Conservation (phyloP, 2,329 filamentous ascomycete genomes). For the Penicillium sp. region DNA sequence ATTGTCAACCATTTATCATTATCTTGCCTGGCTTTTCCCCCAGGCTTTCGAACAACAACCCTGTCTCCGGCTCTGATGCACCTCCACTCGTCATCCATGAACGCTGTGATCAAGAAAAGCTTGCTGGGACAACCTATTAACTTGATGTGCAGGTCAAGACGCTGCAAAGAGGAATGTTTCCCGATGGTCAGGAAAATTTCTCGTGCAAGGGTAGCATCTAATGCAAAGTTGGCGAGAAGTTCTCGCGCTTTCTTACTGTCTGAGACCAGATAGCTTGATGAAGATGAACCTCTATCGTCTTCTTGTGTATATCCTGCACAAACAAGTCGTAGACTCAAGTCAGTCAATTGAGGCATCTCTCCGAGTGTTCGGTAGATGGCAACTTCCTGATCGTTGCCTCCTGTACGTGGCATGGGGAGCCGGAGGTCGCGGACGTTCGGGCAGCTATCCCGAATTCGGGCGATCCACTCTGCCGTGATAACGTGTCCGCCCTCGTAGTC, state of each 20-base stretch:
- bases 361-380: not conserved
- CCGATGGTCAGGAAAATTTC: not conserved
- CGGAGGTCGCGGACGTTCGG: not conserved
- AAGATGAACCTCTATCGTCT: not conserved
- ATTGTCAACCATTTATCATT: no score
- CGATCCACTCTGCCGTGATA: not conserved
- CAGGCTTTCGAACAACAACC: not conserved
- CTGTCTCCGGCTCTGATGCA: not conserved
- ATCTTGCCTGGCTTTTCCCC: not conserved
- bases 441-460: not conserved
- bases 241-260: not conserved
- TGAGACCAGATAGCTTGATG: not conserved
- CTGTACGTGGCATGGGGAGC: not conserved
- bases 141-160: not conserved
- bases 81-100: not conserved
- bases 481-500: not conserved
- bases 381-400: not conserved
- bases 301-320: not conserved
- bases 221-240: not conserved
- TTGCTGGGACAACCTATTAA: not conserved
- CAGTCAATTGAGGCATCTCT: not conserved
- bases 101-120: not conserved
- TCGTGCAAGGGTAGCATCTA: not conserved
- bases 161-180: not conserved
- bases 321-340: not conserved